A percentile compares a stretch with the other conserved stretches of the same genome.
Evolutionary conservation across 176 grass and related monocot genomes (phyloP).

Genomic region (Aegilops speltoides): DNA sequence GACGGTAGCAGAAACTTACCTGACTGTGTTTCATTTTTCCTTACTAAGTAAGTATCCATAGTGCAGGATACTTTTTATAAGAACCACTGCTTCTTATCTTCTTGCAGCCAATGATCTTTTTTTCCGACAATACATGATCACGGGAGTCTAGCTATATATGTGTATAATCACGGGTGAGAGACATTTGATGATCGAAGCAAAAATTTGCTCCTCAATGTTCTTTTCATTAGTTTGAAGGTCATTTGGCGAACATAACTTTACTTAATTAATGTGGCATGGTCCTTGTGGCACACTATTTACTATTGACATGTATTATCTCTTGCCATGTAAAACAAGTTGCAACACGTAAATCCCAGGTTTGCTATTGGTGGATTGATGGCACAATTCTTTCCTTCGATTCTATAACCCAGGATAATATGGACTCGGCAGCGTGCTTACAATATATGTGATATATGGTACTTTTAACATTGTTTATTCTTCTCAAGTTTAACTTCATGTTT

Average conservation of each 20-base stretch:
- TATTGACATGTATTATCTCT: conserved; percentile 1
- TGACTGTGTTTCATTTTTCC: too few species aligned
- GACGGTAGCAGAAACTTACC: not conserved
- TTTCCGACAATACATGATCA: not conserved
- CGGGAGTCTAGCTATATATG: conserved; percentile 12
- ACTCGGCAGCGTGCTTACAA: too few species aligned
- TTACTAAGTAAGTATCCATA: too few species aligned
- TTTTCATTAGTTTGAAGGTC: conserved; percentile 7
- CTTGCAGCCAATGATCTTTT: too few species aligned
- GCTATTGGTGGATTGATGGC: not conserved
- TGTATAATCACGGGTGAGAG: conserved; percentile 37
- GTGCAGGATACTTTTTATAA: too few species aligned
- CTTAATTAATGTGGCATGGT: not conserved
- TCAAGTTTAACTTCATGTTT: too few species aligned
- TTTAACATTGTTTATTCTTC: too few species aligned
- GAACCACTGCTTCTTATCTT: too few species aligned
- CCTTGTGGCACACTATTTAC: conserved; percentile 24
- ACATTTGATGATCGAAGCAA: conserved; percentile 17
- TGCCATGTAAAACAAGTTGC: not conserved
- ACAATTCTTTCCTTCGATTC: not conserved
- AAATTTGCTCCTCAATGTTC: conserved; percentile 16
- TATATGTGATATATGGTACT: too few species aligned
- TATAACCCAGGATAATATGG: too few species aligned
- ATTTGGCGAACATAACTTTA: conserved; percentile 18
- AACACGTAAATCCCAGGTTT: not conserved